These are phyloP conservation scores for Lactifluus hygrophoroides DNA, from an alignment of 768 basidiomycete species.

Conservation along the genomic window DNA sequence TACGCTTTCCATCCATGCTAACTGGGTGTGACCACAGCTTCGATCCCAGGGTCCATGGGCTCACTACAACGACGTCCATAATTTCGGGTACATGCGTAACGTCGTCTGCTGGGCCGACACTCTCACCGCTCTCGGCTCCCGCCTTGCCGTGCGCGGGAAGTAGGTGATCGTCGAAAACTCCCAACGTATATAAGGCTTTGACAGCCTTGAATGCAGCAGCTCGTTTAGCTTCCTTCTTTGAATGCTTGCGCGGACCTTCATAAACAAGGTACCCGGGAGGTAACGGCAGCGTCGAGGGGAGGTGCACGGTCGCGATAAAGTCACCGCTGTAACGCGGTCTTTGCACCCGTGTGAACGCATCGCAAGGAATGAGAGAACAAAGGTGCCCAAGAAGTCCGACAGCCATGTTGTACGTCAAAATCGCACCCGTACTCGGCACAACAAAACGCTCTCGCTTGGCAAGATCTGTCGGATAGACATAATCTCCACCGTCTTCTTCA, in stretches of 20 bases:
- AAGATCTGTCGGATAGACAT: slow-evolving; percentile 46
- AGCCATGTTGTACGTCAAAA: slow-evolving; percentile 71
- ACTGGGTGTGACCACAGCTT: slow-evolving; percentile 59
- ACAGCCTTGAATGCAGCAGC: slow-evolving; percentile 77
- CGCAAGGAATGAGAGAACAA: slow-evolving; percentile 70
- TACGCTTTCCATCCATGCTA: slow-evolving; percentile 37
- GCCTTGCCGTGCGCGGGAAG: slow-evolving; percentile 54
- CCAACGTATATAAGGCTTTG: slow-evolving; percentile 53
- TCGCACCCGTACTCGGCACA: slow-evolving; percentile 63
- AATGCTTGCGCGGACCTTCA: slow-evolving; percentile 47
- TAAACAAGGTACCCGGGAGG: slow-evolving; percentile 45
- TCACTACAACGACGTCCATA: slow-evolving; percentile 51
- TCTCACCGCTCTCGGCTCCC: slow-evolving; percentile 45
- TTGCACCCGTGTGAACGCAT: slow-evolving; percentile 54
- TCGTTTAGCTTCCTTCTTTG: slow-evolving; percentile 78
- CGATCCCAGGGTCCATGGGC: slow-evolving; percentile 56
- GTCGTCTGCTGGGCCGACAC: slow-evolving; percentile 38
- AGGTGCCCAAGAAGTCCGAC: slow-evolving; percentile 63
- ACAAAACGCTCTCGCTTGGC: slow-evolving; percentile 64
- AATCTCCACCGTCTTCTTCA: slow-evolving; percentile 15
- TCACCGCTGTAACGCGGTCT: slow-evolving; percentile 55
- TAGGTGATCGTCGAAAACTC: slow-evolving; percentile 76
- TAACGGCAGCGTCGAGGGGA: slow-evolving; percentile 63
- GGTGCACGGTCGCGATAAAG: slow-evolving; percentile 46
- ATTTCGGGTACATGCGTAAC: slow-evolving; percentile 40